A percentile compares a stretch with the other conserved stretches of the same genome.
Conservation (phyloP, 768 basidiomycete genomes). For the Myochromella boudieri region DNA sequence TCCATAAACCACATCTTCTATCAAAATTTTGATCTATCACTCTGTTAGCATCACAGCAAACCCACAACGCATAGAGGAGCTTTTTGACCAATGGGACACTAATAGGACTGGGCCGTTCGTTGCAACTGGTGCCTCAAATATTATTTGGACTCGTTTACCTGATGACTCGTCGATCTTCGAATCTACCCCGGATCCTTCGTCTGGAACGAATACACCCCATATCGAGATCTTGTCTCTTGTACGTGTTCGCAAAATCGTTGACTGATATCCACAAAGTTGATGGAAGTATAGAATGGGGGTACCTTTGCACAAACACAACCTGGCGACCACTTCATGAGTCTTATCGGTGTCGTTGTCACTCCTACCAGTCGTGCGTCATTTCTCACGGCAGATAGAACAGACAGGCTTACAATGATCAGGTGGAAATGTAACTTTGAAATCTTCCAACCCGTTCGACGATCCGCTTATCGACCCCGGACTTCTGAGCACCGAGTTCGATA, state of each 20-base stretch:
- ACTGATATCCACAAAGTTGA: not conserved
- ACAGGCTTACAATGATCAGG: too few species aligned
- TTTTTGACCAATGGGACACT: constrained; percentile 21
- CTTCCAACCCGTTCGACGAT: constrained; percentile 35
- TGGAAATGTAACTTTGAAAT: constrained; percentile 28
- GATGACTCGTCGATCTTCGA: constrained; percentile 14
- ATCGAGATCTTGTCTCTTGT: constrained; percentile 3
- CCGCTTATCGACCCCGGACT: constrained; percentile 39
- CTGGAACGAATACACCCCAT: constrained; percentile 22
- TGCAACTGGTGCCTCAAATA: constrained; percentile 17
- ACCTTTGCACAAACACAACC: not conserved
- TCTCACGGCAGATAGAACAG: not conserved
- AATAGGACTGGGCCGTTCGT: constrained; percentile 20
- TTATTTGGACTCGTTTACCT: constrained; percentile 21
- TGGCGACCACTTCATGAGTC: constrained; percentile 1
- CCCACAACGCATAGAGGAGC: too few species aligned
- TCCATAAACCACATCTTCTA: too few species aligned
- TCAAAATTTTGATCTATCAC: too few species aligned
- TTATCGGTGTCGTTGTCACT: constrained; percentile 1
- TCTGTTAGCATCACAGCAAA: too few species aligned
- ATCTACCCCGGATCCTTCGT: constrained; percentile 23
- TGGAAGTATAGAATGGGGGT: not conserved
- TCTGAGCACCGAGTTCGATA: constrained; percentile 24
- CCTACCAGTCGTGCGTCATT: constrained; percentile 4
- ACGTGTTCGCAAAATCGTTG: not conserved